Percentiles rank a stretch among this genome's conserved stretches.
phyloP scores from a whole-genome alignment of 305 asterid species.

The Fraxinus albicans region DNA sequence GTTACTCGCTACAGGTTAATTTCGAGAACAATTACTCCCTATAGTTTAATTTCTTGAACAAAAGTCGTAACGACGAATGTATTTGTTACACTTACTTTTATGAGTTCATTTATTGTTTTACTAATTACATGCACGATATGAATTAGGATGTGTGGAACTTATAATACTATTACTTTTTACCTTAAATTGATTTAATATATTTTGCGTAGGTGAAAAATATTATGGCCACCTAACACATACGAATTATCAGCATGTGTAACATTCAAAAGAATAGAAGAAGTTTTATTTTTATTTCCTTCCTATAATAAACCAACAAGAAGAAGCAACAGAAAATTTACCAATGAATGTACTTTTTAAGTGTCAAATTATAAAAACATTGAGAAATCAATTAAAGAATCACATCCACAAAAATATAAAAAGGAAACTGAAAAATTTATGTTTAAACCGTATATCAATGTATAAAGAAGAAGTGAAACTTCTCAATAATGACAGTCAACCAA shows the following conservation, averaged over 20 bases:
- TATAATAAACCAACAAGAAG: not conserved
- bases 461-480: constrained; percentile 10
- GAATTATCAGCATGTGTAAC: not conserved
- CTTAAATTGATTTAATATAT: too few relatives aligned
- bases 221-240: not conserved
- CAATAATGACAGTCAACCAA: constrained; percentile 60
- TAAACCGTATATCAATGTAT: not conserved
- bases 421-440: not conserved
- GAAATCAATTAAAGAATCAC: not conserved
- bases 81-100: not conserved
- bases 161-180: too few relatives aligned
- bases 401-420: not conserved
- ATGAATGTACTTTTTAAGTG: not conserved
- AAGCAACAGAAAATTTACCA: too few relatives aligned
- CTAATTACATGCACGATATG: too few relatives aligned
- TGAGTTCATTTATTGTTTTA: too few relatives aligned
- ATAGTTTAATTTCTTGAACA: too few relatives aligned
- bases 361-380: not conserved
- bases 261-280: not conserved
- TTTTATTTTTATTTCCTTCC: not conserved
- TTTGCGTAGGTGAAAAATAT: not conserved
- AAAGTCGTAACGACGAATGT: too few relatives aligned
- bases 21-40: too few relatives aligned
- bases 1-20: too few relatives aligned
- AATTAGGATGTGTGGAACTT: too few relatives aligned